Base-by-base conservation (phyloP, 2,329 filamentous ascomycete species). In the Saccharata proteae region DNA sequence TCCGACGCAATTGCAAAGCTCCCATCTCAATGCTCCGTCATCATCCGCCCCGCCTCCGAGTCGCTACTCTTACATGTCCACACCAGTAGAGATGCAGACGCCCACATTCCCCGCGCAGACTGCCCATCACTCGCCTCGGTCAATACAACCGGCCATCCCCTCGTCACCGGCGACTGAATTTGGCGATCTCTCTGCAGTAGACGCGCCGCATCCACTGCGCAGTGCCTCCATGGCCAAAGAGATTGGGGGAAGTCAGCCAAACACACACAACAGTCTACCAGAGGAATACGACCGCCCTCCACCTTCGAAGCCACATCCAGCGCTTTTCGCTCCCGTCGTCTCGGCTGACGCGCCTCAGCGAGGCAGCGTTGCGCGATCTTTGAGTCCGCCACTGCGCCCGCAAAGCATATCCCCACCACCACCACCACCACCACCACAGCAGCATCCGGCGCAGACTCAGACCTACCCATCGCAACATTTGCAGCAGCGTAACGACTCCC, bases 51-150 rank as follows among this genome's bases (percentile, higher is more conserved):
- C n/a, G n/a, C 35, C 16, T 13, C 27, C 38, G 18, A 43, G 37
- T 33, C 47, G 52, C 29, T 54, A 54, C 32, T 54, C 51, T 4
- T 55, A 53, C 40, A 47, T 49, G 23, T 48, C 51, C 19, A 55
- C 52, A 12, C 53, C 54, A 6, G 40, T 50, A 9, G 51, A 38
- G 54, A 34, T 47, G 46, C 36, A 44, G 47, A 24, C 48, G 39
- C 21, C 42, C 28, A 31, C 41, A 45, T 24, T 27, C 25, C 38
- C 26, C 14, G 43, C 46, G 7, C 11, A 44, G 36, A 27, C 28
- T 12, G 24, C 41, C 43, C 26, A 44, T 44, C 7, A 43, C 44
- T 41, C 46, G 39, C 8, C 33, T 31, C 10, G 32, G 46, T n/a
- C 47, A 49, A 37, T 47, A n/a, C 48, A 6, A 41, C 41, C 35